Evolutionary conservation across 2,329 filamentous ascomycete genomes (phyloP), one percentile per base, ranked within the genome.

Genomic region (Trichoderma aggressivum): DNA sequence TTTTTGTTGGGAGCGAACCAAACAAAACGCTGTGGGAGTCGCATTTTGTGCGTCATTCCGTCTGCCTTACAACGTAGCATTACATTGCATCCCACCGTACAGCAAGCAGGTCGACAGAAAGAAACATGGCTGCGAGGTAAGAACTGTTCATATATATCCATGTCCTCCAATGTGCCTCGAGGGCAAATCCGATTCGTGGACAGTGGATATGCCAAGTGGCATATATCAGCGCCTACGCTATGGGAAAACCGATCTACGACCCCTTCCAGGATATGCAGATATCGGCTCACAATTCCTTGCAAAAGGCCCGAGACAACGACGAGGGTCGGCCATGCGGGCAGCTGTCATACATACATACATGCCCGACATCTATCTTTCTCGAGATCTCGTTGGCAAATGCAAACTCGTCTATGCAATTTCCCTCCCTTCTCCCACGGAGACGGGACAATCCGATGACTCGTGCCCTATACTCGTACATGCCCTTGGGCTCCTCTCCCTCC

Each of bases 241-340:
- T 53, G 32, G 30, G 32, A 55, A 55, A 24, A 6, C 16, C 16
- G 43, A 69, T 61, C 28, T 34, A 50, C 21, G 32, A 12, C 39
- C 39, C 39, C n/a, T 47, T 60, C 55, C 36, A 59, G 21, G n/a
- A 60, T 50, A 60, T 50, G 39, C 66, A 60, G 39, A 28, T 61
- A 36, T 47, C 56, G 39, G 39, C 39, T 60, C 66, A 61, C 56
- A 53, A 50, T 53, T 36, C 34, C 65, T 34, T 53, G 55, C 56
- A 69, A 69, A 69, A 69, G 56, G 56, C 28, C 66, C 66, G 56
- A 61, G 66, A 36, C 39, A 69, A n/a, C 39, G 53, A 69, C 26
- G 55, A 43, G 12, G 30, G n/a, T n/a, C 16, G 66, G n/a, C 12
- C 55, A 69, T 69, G 56, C 66, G 47, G 47, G 30, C 66, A 24